Base-by-base conservation (phyloP, 257 asterid genomes). In the Salvia hispanica region DNA sequence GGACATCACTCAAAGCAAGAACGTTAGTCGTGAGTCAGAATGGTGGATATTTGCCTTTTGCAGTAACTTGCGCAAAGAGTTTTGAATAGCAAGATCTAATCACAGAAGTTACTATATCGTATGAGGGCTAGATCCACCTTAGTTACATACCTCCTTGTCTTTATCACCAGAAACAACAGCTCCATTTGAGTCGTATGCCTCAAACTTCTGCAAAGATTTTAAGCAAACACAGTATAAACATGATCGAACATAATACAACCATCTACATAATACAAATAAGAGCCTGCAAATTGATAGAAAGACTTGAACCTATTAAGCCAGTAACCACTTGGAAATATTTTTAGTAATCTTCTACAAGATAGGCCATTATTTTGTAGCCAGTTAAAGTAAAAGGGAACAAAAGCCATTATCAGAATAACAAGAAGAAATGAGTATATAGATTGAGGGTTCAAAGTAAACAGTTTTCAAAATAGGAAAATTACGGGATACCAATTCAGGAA, bases 101-200 rank as follows among this genome's bases (percentile, higher is more conserved):
- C 10, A 58, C 28, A 56, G 39, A 56, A 42, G 28, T 25, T 25
- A 25, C 31, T 25, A 25, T 31, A 12, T 31, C 21, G 0, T 56
- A 31, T 4, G 62, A 56, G 62, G 62, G 40, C 15, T 28, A 12
- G 33, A 51, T 51, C 33, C 57, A 8, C 57, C 47, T 3, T 5
- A 37, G 53, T 34, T 25, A 63, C 78, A 54, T 77, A 86, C 98
- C 97, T 93, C 97, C 82, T 93, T 90, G 62, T 85, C 65, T 74
- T 83, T 88, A 69, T 93, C 88, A 75, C 97, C 99, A 57, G 95
- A 83, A 76, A 88, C 84, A 79, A 84, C 92, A 59, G 83, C 85
- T 78, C 96, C 99, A 57, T 74, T 77, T 11, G 75, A 74, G 76
- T 93, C 80, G 67, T 85, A 90, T 37, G 96, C 99, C 83, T 93